Evolutionary conservation across 83 land plant species (phyloP), one percentile per base, ranked within the genome.

Genomic region (Picea engelmannii): DNA sequence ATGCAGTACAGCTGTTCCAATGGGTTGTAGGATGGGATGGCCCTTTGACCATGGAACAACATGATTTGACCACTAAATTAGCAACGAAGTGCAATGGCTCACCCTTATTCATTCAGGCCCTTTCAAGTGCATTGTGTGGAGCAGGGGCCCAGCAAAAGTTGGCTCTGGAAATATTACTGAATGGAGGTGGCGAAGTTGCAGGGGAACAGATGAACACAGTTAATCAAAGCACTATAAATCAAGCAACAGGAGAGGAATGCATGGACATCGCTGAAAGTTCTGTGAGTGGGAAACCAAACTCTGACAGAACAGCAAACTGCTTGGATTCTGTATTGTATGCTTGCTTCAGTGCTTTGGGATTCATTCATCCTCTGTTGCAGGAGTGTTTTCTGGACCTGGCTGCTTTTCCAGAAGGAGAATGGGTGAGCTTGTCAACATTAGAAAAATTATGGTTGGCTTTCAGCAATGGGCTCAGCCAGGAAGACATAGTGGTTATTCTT

Each of bases 381-480:
- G 84, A 83, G 80, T 80, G 83, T n/a, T 79, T 83, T 64, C 73
- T 83, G 55, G 84, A 83, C 66, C 73, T 83, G 17, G 70, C 60
- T 79, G 84, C 84, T 35, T 83, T 78, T 79, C 84, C 84, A 55
- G 79, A 83, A 79, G 84, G 82, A 40, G 79, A 79, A 25, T 83
- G 82, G 82, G 55, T 83, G 23, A 66, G 62, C 27, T 44, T 63
- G 20, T 78, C 81, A 62, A 79, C 24, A 18, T 64, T 83, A 59
- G 83, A 76, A 31, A 35, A 64, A 42, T 25, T 83, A 44, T 83
- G 83, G 83, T 10, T 49, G 40, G 4, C 68, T 83, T 78, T 58
- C 64, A 49, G 84, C 31, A 66, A 83, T 81, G 66, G 82, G 49
- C 80, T 83, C 5, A 52, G 12, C 58, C 80, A 78, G 31, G 73